Percentiles rank a stretch among this genome's conserved stretches.
Evolutionary conservation across 257 asterid species (phyloP).

Genomic region (Solanum gandarillasii): DNA sequence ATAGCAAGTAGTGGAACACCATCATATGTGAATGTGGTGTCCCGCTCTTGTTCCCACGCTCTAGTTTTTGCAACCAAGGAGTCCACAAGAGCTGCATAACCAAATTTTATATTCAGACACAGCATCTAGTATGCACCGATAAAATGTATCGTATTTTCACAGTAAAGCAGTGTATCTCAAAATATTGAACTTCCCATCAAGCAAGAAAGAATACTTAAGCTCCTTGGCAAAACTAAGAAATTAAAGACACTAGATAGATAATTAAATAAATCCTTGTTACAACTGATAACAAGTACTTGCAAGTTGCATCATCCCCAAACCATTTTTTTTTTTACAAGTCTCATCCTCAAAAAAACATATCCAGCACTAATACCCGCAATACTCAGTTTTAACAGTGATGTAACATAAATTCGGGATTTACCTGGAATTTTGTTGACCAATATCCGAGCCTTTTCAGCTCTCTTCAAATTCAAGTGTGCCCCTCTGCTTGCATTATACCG

Average conservation of each 20-base stretch:
- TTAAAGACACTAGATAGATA: neutral
- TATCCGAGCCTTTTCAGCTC: constrained; percentile 46
- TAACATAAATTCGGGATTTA: constrained; percentile 1
- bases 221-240: neutral
- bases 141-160: neutral
- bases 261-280: neutral
- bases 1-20: constrained; percentile 99
- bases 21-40: constrained; percentile 66
- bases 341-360: neutral
- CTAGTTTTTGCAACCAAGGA: constrained; percentile 73
- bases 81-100: constrained; percentile 79
- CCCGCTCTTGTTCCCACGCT: constrained; percentile 92
- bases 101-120: neutral
- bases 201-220: neutral
- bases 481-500: constrained; percentile 44
- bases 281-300: neutral
- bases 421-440: constrained; percentile 48
- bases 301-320: neutral
- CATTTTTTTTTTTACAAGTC: neutral
- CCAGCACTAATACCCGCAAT: neutral
- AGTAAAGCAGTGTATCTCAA: neutral
- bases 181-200: neutral
- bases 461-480: constrained; percentile 46
- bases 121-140: neutral
- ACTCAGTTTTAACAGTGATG: neutral